Evolutionary conservation across 257 asterid genomes (phyloP), one percentile per base, ranked within the genome.

Genomic region (Anisodus tanguticus): DNA sequence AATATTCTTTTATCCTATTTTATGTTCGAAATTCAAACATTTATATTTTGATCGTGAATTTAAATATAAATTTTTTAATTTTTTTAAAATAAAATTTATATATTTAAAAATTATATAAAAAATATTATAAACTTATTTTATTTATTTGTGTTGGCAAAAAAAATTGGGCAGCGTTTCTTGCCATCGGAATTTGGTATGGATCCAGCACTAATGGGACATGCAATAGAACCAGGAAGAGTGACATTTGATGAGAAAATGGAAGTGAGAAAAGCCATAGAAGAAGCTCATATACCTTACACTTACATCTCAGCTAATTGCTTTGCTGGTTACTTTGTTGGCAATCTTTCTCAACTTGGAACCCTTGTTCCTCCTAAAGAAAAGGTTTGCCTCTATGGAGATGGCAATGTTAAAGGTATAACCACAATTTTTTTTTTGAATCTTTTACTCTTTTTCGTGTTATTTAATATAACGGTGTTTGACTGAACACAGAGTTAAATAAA

Each of bases 121-220:
- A 31, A 1, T 31, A 31, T 1, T 31, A 31, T 31, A 31, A 31
- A 31, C 35, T 31, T 31, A 31, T 41, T 3, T 54, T 54, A 0
- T 3, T 54, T 12, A 4, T 54, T 54, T 54, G 17, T 55, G 5
- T 55, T 17, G 26, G 15, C 11, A 13, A 70, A 3, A 15, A 39
- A 35, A 3, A 54, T 41, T 31, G 77, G 70, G 90, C 67, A 95
- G 99, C 92, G 98, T 5, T 95, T 95, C 84, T 84, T 93, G 87
- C 99, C 99, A 0, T 93, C 99, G 13, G 98, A 94, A 87, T 95
- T 93, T 60, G 98, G 98, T 1, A 84, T 88, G 85, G 98, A 95
- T 83, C 93, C 96, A 0, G 92, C 97, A 1, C 83, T 83, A 85
- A 94, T 95, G 98, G 92, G 64, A 43, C 12, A 94, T 13, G 97